Evolutionary conservation across 352 stramenopile species (phyloP).

Genomic region (Plasmopara muralis): DNA sequence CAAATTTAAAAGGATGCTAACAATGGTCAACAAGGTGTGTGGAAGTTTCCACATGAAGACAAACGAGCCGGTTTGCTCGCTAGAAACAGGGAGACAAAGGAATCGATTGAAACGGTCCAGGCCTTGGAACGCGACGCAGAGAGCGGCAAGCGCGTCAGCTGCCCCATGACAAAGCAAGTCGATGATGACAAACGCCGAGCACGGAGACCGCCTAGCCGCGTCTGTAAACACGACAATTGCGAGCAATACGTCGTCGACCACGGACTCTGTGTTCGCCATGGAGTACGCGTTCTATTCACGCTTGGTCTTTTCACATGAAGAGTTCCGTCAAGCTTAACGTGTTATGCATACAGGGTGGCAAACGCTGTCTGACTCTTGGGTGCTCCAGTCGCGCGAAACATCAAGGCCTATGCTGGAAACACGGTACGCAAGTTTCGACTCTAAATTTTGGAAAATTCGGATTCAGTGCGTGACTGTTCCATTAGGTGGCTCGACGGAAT

Average conservation of each 20-base stretch:
- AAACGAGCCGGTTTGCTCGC: no score
- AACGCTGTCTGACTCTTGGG: slow-evolving; percentile 47
- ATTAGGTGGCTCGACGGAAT: slow-evolving; percentile 58
- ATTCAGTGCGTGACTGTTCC: neutral
- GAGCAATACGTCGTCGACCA: slow-evolving; percentile 77
- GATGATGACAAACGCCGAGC: slow-evolving; percentile 47
- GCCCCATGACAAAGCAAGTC: slow-evolving; percentile 23
- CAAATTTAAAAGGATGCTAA: no score
- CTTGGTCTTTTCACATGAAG: no score
- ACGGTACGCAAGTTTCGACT: slow-evolving; percentile 24
- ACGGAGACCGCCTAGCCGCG: slow-evolving; percentile 45
- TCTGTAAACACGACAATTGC: slow-evolving; percentile 67
- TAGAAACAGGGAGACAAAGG: no score
- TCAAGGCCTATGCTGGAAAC: slow-evolving; percentile 64
- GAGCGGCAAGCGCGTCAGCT: slow-evolving; percentile 18
- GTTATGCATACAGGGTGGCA: slow-evolving; percentile 40
- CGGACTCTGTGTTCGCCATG: slow-evolving; percentile 66
- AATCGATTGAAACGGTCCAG: no score
- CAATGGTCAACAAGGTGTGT: no score
- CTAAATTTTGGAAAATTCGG: neutral
- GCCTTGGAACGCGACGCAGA: neutral
- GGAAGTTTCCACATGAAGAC: no score
- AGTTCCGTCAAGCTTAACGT: slow-evolving; percentile 13
- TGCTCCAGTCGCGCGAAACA: slow-evolving; percentile 73
- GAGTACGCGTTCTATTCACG: no score